A percentile compares a stretch with the other conserved stretches of the same genome.
Conservation (phyloP, 768 basidiomycete genomes). For the Mycena filopes region DNA sequence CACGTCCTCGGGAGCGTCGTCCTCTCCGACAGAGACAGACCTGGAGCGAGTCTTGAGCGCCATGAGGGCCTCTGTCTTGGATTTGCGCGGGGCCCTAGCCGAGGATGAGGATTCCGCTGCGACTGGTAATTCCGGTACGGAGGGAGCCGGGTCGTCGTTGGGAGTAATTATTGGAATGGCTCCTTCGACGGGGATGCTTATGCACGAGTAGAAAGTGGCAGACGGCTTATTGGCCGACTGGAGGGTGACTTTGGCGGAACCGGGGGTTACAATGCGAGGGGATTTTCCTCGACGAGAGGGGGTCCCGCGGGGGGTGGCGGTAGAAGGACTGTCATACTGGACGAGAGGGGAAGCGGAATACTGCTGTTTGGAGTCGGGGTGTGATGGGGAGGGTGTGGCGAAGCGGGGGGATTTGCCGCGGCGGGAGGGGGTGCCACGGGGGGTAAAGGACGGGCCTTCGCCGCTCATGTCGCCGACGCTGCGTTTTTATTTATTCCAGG, state of each 20-base stretch:
- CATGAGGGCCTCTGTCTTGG: constrained; percentile 87
- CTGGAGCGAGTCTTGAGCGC: constrained; percentile 77
- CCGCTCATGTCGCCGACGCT: constrained; percentile 16
- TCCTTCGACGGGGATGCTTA: constrained; percentile 83
- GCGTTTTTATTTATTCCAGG: constrained; percentile 31
- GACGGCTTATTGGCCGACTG: constrained; percentile 59
- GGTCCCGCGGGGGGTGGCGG: constrained; percentile 63
- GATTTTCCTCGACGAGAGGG: constrained; percentile 74
- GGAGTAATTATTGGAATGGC: constrained; percentile 67
- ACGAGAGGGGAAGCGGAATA: constrained; percentile 40
- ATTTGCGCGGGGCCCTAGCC: constrained; percentile 86
- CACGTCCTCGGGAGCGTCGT: constrained; percentile 61
- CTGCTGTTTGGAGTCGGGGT: constrained; percentile 46
- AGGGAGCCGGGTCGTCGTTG: constrained; percentile 47
- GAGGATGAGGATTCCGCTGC: constrained; percentile 48
- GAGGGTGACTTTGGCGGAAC: constrained; percentile 57
- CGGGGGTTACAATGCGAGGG: constrained; percentile 62
- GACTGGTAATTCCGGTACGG: constrained; percentile 50
- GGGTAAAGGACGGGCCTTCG: constrained; percentile 52
- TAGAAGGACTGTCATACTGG: constrained; percentile 59
- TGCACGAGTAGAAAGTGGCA: constrained; percentile 71
- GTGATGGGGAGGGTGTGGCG: constrained; percentile 58
- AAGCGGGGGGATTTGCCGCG: constrained; percentile 72
- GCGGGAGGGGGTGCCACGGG: constrained; percentile 72
- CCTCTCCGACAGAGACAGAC: constrained; percentile 63